Evolutionary conservation across 139 green algal species (phyloP).

Genomic region (Micractinium sp.): DNA sequence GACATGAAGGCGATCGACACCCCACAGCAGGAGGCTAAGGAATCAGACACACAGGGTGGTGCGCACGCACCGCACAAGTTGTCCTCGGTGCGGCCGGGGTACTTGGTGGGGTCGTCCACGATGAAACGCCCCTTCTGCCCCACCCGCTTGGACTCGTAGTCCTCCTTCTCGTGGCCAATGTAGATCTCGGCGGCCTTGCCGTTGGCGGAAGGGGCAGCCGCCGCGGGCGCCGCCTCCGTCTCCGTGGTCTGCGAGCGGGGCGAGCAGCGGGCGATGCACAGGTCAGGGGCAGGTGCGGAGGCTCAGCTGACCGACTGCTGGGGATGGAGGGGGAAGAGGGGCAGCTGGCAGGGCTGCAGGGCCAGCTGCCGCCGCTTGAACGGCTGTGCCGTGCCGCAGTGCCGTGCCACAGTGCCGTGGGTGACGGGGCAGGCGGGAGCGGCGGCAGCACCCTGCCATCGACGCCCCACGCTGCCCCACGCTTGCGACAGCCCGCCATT

Average conservation of each 20-base stretch:
- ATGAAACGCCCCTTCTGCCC: slow-evolving; percentile 40
- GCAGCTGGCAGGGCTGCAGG: background rate
- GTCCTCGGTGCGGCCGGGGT: slow-evolving; percentile 25
- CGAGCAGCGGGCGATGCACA: background rate
- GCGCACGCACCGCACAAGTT: background rate
- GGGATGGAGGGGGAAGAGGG: background rate
- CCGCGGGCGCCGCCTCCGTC: background rate
- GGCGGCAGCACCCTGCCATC: background rate
- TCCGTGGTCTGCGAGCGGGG: slow-evolving; percentile 1
- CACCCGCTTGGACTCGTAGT: slow-evolving; percentile 1
- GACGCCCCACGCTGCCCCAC: background rate
- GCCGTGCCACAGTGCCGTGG: background rate
- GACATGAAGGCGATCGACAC: no score
- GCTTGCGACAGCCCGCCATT: no score
- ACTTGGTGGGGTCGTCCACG: slow-evolving; percentile 45
- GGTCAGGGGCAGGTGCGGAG: background rate
- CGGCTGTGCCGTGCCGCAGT: background rate
- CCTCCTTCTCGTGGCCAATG: slow-evolving; percentile 33
- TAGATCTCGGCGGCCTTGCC: slow-evolving; percentile 42
- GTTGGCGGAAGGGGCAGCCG: background rate
- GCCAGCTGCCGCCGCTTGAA: background rate
- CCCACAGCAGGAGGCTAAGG: no score
- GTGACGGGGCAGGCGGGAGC: background rate
- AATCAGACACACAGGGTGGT: no score
- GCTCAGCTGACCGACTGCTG: background rate